Conservation (phyloP, 805 yeast genomes). For the Ogataea glucozyma region DNA sequence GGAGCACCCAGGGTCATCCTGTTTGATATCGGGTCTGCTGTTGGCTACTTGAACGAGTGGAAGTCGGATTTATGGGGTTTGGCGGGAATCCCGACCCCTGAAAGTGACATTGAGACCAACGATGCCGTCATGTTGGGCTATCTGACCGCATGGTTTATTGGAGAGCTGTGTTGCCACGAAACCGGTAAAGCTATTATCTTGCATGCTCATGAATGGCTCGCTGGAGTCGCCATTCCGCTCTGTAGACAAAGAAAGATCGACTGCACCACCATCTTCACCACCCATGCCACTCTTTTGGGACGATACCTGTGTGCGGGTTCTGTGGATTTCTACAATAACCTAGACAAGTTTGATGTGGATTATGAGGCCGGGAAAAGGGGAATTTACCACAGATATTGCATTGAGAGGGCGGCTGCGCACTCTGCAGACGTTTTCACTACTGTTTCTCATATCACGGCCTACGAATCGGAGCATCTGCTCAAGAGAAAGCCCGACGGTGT, state of each 20-base stretch:
- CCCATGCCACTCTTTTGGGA: conserved; percentile 95
- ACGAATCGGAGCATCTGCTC: conserved; percentile 86
- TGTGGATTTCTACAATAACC: conserved; percentile 91
- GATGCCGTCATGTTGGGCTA: conserved; percentile 93
- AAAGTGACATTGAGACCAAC: conserved; percentile 81
- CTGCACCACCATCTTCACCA: conserved; percentile 92
- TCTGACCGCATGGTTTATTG: conserved; percentile 94
- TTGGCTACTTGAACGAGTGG: conserved; percentile 80
- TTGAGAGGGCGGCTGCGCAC: conserved; percentile 95
- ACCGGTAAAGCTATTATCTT: conserved; percentile 85
- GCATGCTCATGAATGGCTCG: conserved; percentile 98
- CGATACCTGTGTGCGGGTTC: conserved; percentile 96
- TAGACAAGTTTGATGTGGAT: conserved; percentile 87
- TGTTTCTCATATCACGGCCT: conserved; percentile 96
- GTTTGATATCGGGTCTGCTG: conserved; percentile 81
- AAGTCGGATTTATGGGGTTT: conserved; percentile 87
- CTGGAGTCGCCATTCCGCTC: conserved; percentile 92
- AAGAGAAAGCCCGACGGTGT: conserved; percentile 98
- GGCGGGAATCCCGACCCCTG: conserved; percentile 93
- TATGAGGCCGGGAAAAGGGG: conserved; percentile 98
- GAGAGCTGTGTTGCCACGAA: conserved; percentile 86
- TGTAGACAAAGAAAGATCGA: conserved; percentile 91
- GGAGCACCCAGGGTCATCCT: conserved; percentile 94
- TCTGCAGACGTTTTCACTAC: conserved; percentile 96
- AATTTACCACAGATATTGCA: conserved; percentile 93